Conservation (phyloP, 345 rosid genomes). For the Euphorbia peplus region DNA sequence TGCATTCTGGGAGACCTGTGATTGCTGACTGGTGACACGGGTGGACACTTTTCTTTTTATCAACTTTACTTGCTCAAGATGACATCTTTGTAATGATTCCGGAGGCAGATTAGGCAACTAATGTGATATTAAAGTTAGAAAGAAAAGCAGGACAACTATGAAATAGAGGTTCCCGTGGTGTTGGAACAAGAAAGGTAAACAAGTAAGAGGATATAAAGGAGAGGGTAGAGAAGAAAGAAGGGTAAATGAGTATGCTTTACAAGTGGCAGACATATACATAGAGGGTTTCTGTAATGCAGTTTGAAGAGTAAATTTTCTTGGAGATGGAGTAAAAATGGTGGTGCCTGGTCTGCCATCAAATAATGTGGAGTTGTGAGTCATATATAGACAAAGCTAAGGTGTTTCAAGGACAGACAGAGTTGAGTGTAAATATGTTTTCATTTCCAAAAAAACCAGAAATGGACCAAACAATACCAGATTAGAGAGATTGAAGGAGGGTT, state of each 20-base stretch:
- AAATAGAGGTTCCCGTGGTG: conserved; percentile 27
- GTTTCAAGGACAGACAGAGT: conserved; percentile 52
- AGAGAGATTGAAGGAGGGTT: conserved; percentile 26
- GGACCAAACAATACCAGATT: conserved; percentile 39
- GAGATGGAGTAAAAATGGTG: conserved; percentile 23
- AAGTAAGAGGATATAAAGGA: conserved; percentile 22
- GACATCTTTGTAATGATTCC: conserved; percentile 31
- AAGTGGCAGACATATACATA: conserved; percentile 82
- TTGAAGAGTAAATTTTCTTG: conserved; percentile 26
- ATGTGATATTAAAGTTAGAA: conserved; percentile 36
- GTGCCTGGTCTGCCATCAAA: conserved; percentile 44
- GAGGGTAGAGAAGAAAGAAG: conserved; percentile 18
- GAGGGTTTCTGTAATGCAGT: conserved; percentile 41
- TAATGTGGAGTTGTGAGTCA: conserved; percentile 51
- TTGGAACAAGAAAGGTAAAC: conserved; percentile 37
- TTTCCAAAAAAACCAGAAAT: conserved; percentile 40
- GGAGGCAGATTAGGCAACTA: conserved; percentile 35
- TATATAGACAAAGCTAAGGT: conserved; percentile 43
- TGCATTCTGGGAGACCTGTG: conserved; percentile 45
- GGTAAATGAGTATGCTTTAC: conserved; percentile 23
- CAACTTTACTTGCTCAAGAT: conserved; percentile 29
- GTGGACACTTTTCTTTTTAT: conserved; percentile 35
- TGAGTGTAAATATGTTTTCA: conserved; percentile 48
- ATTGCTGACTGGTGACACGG: conserved; percentile 41
- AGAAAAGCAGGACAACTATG: conserved; percentile 28